Percentiles rank a stretch among this genome's conserved stretches.
Conservation (phyloP, 805 yeast species). For the Hagleromyces aurorensis region DNA sequence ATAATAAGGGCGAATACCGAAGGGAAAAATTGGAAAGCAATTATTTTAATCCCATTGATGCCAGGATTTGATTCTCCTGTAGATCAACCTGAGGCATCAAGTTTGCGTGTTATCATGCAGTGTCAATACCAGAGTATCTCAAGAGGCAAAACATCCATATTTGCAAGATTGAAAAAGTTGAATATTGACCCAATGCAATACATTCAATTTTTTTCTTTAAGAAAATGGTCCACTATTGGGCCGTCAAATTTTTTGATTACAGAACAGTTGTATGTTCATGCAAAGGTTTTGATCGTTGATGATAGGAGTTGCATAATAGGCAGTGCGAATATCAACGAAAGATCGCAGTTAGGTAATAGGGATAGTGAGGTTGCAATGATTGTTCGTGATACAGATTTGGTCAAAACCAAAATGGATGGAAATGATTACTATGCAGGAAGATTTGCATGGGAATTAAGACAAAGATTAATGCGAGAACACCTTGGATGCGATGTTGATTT, state of each 20-base stretch:
- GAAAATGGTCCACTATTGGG: slow-evolving; percentile 95
- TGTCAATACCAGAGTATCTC: slow-evolving; percentile 92
- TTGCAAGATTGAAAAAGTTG: slow-evolving; percentile 65
- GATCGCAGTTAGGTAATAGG: slow-evolving; percentile 90
- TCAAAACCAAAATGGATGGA: slow-evolving; percentile 69
- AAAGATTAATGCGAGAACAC: slow-evolving; percentile 94
- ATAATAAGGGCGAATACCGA: slow-evolving; percentile 80
- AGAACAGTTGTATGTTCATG: slow-evolving; percentile 91
- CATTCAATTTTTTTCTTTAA: slow-evolving; percentile 80
- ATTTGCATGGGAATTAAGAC: slow-evolving; percentile 82
- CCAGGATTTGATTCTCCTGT: slow-evolving; percentile 96
- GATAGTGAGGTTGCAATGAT: slow-evolving; percentile 93
- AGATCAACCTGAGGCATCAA: slow-evolving; percentile 86
- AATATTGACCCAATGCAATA: slow-evolving; percentile 88
- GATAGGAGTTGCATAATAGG: slow-evolving; percentile 93
- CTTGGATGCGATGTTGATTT: slow-evolving; percentile 88
- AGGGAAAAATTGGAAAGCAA: slow-evolving; percentile 78
- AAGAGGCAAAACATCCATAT: slow-evolving; percentile 81
- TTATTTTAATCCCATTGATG: slow-evolving; percentile 88
- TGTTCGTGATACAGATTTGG: slow-evolving; percentile 71
- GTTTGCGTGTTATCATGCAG: slow-evolving; percentile 94
- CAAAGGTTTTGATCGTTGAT: slow-evolving; percentile 85
- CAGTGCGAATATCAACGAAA: slow-evolving; percentile 92
- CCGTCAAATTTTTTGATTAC: slow-evolving; percentile 64
- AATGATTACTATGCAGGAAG: slow-evolving; percentile 71